Percentiles rank a stretch among this genome's conserved stretches.
Evolutionary conservation across 257 asterid genomes (phyloP).

Genomic region (Oldenlandia corymbosa): DNA sequence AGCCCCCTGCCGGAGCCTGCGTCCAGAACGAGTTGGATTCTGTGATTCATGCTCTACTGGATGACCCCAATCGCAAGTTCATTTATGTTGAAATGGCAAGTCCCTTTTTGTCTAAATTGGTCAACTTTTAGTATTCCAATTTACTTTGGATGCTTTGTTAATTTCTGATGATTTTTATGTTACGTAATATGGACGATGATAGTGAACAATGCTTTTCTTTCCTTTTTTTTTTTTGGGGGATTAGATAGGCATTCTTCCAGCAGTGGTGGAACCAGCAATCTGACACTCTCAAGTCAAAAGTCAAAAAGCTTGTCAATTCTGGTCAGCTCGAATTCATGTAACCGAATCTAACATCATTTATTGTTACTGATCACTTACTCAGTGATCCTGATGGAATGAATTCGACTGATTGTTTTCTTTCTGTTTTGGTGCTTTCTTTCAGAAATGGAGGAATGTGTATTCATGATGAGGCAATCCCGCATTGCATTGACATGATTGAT

Average conservation of each 20-base stretch:
- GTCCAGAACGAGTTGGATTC: slow-evolving; percentile 79
- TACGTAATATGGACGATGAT: background rate
- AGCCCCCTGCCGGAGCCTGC: slow-evolving; percentile 45
- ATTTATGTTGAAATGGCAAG: slow-evolving; percentile 81
- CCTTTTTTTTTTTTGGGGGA: too few relatives aligned
- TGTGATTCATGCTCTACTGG: slow-evolving; percentile 51
- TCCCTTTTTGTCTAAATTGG: too few relatives aligned
- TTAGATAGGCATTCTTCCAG: slow-evolving; percentile 76
- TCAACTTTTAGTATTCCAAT: too few relatives aligned
- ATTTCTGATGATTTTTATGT: too few relatives aligned
- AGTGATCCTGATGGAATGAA: background rate
- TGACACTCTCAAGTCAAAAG: slow-evolving; percentile 41
- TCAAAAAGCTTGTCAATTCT: slow-evolving; percentile 52
- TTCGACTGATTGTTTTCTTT: too few relatives aligned
- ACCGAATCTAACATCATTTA: too few relatives aligned
- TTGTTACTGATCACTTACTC: slow-evolving; percentile 16
- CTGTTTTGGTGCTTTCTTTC: slow-evolving; percentile 20
- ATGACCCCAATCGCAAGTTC: slow-evolving; percentile 69
- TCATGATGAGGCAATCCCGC: slow-evolving; percentile 86
- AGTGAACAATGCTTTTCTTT: background rate
- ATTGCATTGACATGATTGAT: slow-evolving; percentile 89
- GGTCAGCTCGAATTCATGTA: slow-evolving; percentile 92
- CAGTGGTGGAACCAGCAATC: slow-evolving; percentile 85
- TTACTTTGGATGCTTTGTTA: too few relatives aligned
- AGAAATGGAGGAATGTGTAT: slow-evolving; percentile 97